A percentile compares a stretch with the other conserved stretches of the same genome.
Conservation (phyloP, 495 filamentous ascomycete genomes). For the Penicillium canariense region DNA sequence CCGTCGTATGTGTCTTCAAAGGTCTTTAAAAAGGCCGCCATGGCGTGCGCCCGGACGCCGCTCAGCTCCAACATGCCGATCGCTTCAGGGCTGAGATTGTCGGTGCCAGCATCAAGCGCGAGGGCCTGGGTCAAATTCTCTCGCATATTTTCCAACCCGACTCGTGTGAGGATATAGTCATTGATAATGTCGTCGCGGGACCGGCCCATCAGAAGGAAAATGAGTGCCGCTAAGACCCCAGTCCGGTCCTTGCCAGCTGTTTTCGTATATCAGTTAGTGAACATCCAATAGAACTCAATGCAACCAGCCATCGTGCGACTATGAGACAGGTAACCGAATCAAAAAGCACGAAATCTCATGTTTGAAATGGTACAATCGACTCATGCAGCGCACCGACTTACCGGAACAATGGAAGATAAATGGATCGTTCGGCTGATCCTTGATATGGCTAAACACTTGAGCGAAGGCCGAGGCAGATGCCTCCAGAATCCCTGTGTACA, state of each 20-base stretch:
- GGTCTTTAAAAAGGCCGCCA: slow-evolving; percentile 29
- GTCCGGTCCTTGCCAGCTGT: slow-evolving; percentile 65
- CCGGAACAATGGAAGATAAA: slow-evolving; percentile 62
- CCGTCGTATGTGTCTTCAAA: slow-evolving; percentile 26
- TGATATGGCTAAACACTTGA: slow-evolving; percentile 39
- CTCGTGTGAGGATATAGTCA: slow-evolving; percentile 47
- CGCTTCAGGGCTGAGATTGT: slow-evolving; percentile 24
- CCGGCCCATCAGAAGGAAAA: slow-evolving; percentile 53
- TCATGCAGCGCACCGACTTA: slow-evolving; percentile 24
- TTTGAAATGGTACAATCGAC: background rate
- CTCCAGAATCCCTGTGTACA: slow-evolving; percentile 52
- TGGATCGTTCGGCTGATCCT: slow-evolving; percentile 37
- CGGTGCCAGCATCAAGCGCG: slow-evolving; percentile 20
- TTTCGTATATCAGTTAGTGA: background rate
- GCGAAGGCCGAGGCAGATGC: slow-evolving; percentile 28
- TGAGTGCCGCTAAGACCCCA: slow-evolving; percentile 55
- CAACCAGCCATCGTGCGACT: background rate
- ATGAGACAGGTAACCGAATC: no score
- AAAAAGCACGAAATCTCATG: no score
- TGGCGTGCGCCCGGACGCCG: slow-evolving; percentile 26
- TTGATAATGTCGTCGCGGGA: slow-evolving; percentile 42
- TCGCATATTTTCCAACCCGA: slow-evolving; percentile 27
- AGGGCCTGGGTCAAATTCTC: slow-evolving; percentile 22
- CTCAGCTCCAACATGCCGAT: slow-evolving; percentile 28
- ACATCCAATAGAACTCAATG: background rate